Evolutionary conservation across 2,329 filamentous ascomycete genomes (phyloP).

Genomic region (Didymella keratinophila): DNA sequence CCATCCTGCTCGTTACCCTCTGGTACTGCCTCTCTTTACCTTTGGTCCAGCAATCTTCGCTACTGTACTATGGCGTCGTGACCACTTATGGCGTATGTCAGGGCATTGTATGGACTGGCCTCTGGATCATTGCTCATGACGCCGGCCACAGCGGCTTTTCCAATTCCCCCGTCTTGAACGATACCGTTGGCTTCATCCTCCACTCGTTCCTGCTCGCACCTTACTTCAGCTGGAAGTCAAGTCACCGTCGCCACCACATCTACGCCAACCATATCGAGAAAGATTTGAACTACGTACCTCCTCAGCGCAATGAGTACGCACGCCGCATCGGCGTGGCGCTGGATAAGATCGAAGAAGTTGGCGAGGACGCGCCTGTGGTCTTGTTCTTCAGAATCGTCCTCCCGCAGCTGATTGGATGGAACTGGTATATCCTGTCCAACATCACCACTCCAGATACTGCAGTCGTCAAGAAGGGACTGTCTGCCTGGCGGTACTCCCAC

Average conservation of each 20-base stretch:
- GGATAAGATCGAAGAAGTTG: constrained; percentile 3
- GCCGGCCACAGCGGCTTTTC: constrained; percentile 1
- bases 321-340: background rate
- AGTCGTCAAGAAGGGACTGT: too few relatives aligned
- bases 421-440: background rate
- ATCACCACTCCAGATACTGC: too few relatives aligned
- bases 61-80: background rate
- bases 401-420: constrained; percentile 1
- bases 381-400: constrained; percentile 1
- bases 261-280: constrained; percentile 4
- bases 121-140: background rate
- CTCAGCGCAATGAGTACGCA: constrained; percentile 1
- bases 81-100: background rate
- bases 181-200: background rate
- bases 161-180: background rate
- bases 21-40: background rate
- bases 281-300: constrained; percentile 1
- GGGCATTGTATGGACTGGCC: background rate
- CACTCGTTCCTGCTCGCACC: constrained; percentile 2
- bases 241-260: constrained; percentile 1
- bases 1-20: background rate
- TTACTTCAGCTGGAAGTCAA: constrained; percentile 1
- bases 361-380: background rate
- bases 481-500: too few relatives aligned
- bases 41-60: background rate